Evolutionary conservation across 345 rosid genomes (phyloP).

Genomic region (Citrus trifoliata): DNA sequence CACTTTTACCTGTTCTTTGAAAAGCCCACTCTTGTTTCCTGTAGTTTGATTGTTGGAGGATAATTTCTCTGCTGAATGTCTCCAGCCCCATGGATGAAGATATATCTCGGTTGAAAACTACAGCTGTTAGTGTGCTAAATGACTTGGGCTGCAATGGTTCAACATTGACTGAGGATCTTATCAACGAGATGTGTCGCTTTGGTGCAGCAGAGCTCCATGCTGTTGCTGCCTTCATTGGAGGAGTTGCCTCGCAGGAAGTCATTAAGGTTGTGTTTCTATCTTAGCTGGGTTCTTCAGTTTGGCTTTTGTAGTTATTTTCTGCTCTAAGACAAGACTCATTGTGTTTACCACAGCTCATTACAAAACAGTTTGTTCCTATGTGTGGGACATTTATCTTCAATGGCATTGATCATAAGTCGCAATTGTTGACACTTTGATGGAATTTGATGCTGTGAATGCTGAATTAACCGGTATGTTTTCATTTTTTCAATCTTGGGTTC

Average conservation of each 20-base stretch:
- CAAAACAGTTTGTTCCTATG: conserved; percentile 91
- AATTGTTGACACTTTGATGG: conserved; percentile 50
- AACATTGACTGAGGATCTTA: conserved; percentile 83
- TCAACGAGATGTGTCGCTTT: conserved; percentile 90
- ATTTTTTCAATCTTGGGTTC: not conserved
- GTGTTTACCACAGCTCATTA: conserved; percentile 59
- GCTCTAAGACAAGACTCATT: not conserved
- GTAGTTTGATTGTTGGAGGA: not conserved
- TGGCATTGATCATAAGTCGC: conserved; percentile 96
- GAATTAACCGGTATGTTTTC: conserved; percentile 3
- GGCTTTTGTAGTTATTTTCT: not conserved
- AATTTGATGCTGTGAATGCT: conserved; percentile 1
- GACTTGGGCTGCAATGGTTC: conserved; percentile 87
- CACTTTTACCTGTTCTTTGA: not conserved
- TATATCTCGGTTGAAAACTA: conserved; percentile 72
- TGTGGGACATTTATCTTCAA: conserved; percentile 83
- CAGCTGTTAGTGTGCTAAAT: conserved; percentile 59
- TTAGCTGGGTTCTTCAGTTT: not conserved
- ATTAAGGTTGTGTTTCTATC: conserved; percentile 58
- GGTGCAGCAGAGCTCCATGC: conserved; percentile 98
- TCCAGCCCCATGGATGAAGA: conserved; percentile 84
- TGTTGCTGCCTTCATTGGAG: conserved; percentile 89
- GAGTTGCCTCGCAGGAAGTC: conserved; percentile 91
- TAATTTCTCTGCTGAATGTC: conserved; percentile 9
- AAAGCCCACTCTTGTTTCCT: no score